phyloP scores from a whole-genome alignment of 495 filamentous ascomycete species.

The Lasiosphaeria ovina region DNA sequence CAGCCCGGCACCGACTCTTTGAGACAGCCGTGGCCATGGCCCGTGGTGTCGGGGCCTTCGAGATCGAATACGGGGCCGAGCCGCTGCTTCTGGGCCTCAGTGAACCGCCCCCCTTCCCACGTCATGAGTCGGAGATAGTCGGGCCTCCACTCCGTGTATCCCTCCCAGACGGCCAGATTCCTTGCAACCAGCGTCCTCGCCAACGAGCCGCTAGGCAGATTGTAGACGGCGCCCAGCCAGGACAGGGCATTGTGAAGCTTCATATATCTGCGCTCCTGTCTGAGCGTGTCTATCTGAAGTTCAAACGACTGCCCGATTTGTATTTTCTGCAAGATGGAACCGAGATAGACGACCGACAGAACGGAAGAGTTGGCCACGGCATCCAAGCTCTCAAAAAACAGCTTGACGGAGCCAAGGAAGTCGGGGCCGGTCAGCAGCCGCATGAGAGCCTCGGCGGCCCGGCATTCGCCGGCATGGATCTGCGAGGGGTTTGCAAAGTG shows the following conservation, averaged over 20 bases:
- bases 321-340: slow-evolving; percentile 1
- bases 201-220: slow-evolving; percentile 6
- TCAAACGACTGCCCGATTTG: slow-evolving; percentile 8
- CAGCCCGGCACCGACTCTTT: slow-evolving; percentile 14
- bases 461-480: slow-evolving; percentile 9
- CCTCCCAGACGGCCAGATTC: slow-evolving; percentile 3
- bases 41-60: slow-evolving; percentile 20
- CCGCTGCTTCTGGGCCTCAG: slow-evolving; percentile 13
- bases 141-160: slow-evolving; percentile 19
- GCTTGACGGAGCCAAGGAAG: slow-evolving; percentile 11
- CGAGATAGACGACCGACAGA: slow-evolving; percentile 12
- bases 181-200: slow-evolving; percentile 1
- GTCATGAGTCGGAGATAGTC: slow-evolving; percentile 13
- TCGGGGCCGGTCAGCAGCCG: slow-evolving; percentile 11
- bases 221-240: slow-evolving; percentile 12
- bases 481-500: slow-evolving; percentile 7
- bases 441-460: slow-evolving; percentile 14
- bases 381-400: slow-evolving; percentile 14
- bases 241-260: slow-evolving; percentile 17
- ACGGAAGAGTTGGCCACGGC: slow-evolving; percentile 8
- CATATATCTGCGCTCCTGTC: slow-evolving; percentile 17
- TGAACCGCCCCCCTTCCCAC: slow-evolving; percentile 20
- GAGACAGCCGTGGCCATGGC: slow-evolving; percentile 4
- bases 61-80: slow-evolving; percentile 19
- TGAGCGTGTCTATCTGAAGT: slow-evolving; percentile 4